These are phyloP conservation scores for Penicillium macrosclerotiorum DNA, from an alignment of 495 filamentous ascomycete species.

Conservation along the genomic window DNA sequence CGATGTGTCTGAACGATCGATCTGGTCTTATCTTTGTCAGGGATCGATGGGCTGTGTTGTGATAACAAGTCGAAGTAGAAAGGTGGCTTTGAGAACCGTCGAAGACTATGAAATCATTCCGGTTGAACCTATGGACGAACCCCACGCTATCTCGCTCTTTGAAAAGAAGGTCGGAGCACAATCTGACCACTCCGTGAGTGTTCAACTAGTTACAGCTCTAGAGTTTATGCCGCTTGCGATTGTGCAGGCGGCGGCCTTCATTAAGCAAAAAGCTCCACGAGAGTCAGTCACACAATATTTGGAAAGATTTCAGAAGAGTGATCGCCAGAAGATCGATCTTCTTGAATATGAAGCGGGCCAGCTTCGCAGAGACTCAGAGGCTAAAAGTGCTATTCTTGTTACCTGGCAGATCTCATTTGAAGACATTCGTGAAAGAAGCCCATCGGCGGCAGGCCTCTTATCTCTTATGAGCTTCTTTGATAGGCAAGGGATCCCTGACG, in stretches of 20 bases:
- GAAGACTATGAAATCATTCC: conserved; percentile 34
- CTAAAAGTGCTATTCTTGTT: conserved; percentile 6
- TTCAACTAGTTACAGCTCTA: conserved; percentile 32
- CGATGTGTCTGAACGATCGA: not conserved
- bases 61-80: conserved; percentile 36
- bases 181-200: not conserved
- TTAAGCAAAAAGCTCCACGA: conserved; percentile 16
- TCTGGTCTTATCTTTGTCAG: conserved; percentile 1
- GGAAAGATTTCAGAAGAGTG: conserved; percentile 21
- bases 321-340: conserved; percentile 1
- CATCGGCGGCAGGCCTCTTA: conserved; percentile 6
- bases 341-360: not conserved
- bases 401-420: conserved; percentile 15
- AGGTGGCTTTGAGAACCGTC: conserved; percentile 22
- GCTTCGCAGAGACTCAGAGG: conserved; percentile 2
- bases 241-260: conserved; percentile 48
- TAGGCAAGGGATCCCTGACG: conserved; percentile 4
- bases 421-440: not conserved
- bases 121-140: conserved; percentile 33
- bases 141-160: conserved; percentile 34
- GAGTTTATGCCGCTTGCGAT: conserved; percentile 51
- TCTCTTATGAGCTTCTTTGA: conserved; percentile 16
- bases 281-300: not conserved
- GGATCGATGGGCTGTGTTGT: conserved; percentile 16
- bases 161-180: conserved; percentile 32